Conservation (phyloP, 176 grass and related monocot species). For the Lolium rigidum region DNA sequence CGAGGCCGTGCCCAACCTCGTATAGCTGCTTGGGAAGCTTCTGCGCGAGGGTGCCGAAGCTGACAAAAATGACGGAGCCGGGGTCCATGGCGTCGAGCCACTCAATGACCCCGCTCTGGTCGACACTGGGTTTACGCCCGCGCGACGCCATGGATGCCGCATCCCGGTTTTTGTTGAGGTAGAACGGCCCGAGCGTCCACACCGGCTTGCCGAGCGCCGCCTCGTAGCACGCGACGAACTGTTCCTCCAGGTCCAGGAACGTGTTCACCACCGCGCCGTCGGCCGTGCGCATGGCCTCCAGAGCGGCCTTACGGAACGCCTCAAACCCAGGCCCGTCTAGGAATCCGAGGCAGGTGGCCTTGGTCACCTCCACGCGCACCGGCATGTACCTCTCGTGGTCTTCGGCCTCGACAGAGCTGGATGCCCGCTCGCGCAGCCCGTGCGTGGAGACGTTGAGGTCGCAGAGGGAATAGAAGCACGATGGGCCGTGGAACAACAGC, state of each 20-base stretch:
- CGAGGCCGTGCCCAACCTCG: too few relatives aligned
- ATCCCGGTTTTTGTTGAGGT: constrained; percentile 4
- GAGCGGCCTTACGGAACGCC: neutral
- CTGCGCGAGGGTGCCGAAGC: too few relatives aligned
- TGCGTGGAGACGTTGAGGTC: constrained; percentile 21
- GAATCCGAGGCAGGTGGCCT: constrained; percentile 15
- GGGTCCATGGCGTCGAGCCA: constrained; percentile 54
- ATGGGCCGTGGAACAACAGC: constrained; percentile 55
- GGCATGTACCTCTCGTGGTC: constrained; percentile 41
- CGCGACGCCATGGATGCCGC: constrained; percentile 21
- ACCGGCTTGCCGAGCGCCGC: too few relatives aligned
- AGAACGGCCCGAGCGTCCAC: too few relatives aligned
- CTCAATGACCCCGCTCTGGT: neutral
- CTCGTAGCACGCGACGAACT: too few relatives aligned
- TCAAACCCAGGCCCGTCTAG: constrained; percentile 30
- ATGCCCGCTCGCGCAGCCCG: constrained; percentile 20
- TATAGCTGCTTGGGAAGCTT: too few relatives aligned
- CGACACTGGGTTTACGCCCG: constrained; percentile 24
- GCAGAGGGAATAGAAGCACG: constrained; percentile 51
- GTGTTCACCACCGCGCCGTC: too few relatives aligned
- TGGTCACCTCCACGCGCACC: constrained; percentile 43
- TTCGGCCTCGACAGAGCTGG: neutral
- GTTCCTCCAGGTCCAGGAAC: too few relatives aligned
- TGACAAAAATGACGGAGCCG: too few relatives aligned
- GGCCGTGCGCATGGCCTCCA: neutral